These are phyloP conservation scores for Viola pubescens DNA, from an alignment of 441 rosid species.

Conservation along the genomic window DNA sequence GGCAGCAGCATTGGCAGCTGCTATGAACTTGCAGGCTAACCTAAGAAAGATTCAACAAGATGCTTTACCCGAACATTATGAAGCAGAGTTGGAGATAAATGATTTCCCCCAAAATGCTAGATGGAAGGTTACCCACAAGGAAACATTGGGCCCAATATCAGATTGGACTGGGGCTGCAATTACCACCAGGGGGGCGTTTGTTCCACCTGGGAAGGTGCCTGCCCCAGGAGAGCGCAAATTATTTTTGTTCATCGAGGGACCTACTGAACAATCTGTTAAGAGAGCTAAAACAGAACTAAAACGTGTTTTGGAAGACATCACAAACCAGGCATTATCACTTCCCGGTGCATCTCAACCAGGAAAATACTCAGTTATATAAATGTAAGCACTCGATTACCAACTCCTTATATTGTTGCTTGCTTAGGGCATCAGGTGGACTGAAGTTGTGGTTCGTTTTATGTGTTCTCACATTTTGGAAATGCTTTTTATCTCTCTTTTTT, in stretches of 20 bases:
- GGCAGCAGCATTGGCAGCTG: conserved; percentile 88
- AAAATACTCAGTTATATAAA: conserved; percentile 79
- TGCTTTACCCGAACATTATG: conserved; percentile 93
- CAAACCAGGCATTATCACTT: conserved; percentile 70
- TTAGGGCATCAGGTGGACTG: conserved; percentile 3
- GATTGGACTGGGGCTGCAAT: conserved; percentile 99
- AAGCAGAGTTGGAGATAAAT: conserved; percentile 89
- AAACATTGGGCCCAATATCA: conserved; percentile 86
- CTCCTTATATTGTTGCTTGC: not conserved
- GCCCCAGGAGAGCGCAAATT: conserved; percentile 88
- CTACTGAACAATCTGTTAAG: conserved; percentile 80
- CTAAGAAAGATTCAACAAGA: conserved; percentile 89
- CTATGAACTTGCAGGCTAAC: conserved; percentile 78
- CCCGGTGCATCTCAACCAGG: conserved; percentile 89
- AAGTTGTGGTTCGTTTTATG: not conserved
- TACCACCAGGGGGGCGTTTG: conserved; percentile 78
- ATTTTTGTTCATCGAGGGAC: conserved; percentile 84
- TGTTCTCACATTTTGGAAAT: no score
- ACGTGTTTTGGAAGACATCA: conserved; percentile 84
- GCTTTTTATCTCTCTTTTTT: no score
- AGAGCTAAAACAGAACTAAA: conserved; percentile 77
- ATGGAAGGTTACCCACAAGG: conserved; percentile 98
- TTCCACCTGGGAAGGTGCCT: conserved; percentile 49
- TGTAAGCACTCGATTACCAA: conserved; percentile 40
- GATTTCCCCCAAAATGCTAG: conserved; percentile 96